Base-by-base conservation (phyloP, 1,139 yeast species). In the Nematodospora anomalae region DNA sequence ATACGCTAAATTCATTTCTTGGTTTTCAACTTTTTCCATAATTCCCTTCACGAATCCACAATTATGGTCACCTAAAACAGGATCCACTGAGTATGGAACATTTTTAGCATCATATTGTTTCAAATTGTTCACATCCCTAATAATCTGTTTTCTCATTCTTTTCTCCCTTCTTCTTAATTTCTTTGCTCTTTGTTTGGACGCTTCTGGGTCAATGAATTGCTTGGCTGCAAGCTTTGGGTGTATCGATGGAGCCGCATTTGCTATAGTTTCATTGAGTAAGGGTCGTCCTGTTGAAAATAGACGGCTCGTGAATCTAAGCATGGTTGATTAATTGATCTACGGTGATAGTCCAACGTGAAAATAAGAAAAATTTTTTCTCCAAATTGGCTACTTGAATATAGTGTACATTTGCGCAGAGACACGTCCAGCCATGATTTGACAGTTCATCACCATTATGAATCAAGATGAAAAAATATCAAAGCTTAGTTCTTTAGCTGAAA, bases 41-140 rank as follows among this genome's bases (percentile, higher is more conserved):
- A 89, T 69, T 57, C 96, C 76, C 35, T 67, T 63, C 39, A 88
- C 64, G 52, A 89, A 89, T n/a, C 83, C 80, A 44, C 81, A 80
- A 35, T 73, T 64, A 4, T 76, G 60, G 37, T 74, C 74, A 7
- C 97, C 97, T 41, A 88, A 71, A 2, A 89, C 95, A 1, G 97
- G 97, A 59, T 89, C 76, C 16, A 70, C 75, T 34, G 56, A 46
- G 47, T 63, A 70, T 37, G 58, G 54, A 12, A 60, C 57, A 41
- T 63, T 62, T 42, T 58, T 52, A 25, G 55, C 44, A 13, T 58
- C 53, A 38, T 66, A 65, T 51, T 71, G 67, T 49, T 70, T 71
- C 45, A 67, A 62, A 50, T 66, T 69, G 49, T 71, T 71, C 38
- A 71, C 71, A 44, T 71, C 76, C 44, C 74, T 60, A 39, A 64